Percentiles rank a stretch among this genome's conserved stretches.
Conservation (phyloP, 306 rosid genomes). For the Psophocarpus tetragonolobus region DNA sequence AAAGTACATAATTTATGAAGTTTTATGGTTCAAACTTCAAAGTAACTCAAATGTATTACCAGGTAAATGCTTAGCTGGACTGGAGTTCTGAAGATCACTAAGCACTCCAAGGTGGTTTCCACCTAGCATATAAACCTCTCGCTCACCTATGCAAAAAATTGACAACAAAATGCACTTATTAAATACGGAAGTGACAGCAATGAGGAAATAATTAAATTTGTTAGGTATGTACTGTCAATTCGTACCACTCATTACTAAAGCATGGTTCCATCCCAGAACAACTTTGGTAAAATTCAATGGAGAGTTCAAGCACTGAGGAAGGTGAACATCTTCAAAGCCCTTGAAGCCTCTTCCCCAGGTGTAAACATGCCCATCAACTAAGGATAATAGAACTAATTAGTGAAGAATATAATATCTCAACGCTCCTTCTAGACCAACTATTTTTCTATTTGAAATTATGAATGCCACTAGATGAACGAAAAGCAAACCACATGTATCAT, state of each 20-base stretch:
- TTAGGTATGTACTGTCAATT: neutral
- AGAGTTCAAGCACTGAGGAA: conserved; percentile 50
- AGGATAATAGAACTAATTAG: neutral
- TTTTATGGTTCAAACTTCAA: conserved; percentile 1
- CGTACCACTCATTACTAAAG: conserved; percentile 68
- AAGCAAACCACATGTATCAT: conserved; percentile 6
- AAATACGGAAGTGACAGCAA: conserved; percentile 8
- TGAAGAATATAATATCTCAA: neutral
- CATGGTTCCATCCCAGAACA: conserved; percentile 89
- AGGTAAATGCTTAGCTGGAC: conserved; percentile 34
- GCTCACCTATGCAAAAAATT: conserved; percentile 48
- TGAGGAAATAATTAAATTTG: neutral
- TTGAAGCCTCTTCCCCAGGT: conserved; percentile 92
- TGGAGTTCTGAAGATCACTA: conserved; percentile 44
- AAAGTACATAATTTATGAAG: neutral
- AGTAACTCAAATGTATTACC: conserved; percentile 50
- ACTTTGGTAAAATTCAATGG: conserved; percentile 42
- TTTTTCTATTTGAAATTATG: neutral
- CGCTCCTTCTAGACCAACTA: neutral
- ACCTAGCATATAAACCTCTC: conserved; percentile 73
- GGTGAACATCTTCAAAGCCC: conserved; percentile 53
- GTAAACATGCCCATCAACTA: conserved; percentile 74
- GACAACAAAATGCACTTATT: conserved; percentile 9
- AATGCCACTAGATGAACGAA: conserved; percentile 8
- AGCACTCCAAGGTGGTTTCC: conserved; percentile 79